Evolutionary conservation across 2,329 filamentous ascomycete genomes (phyloP), one percentile per base, ranked within the genome.

Genomic region (Penicillium paneum): DNA sequence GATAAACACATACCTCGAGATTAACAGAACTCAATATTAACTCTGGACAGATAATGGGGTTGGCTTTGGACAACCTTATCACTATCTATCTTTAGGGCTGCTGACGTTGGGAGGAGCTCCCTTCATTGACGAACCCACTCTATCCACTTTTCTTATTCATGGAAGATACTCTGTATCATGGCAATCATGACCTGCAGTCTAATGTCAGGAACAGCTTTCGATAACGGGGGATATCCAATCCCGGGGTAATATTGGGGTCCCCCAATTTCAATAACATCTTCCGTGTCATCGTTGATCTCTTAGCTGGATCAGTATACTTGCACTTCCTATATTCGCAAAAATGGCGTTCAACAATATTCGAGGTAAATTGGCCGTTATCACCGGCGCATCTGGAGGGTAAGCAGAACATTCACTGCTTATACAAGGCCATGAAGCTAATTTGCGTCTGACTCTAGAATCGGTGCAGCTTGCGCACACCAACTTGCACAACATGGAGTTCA

Each of bases 371-470:
- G 83, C 82, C 40, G 74, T 86, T 6, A 78, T 86, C 42, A 86
- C 83, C 2, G 83, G 83, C 39, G 83, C 83, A 45, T 85, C 82
- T 46, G 82, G 82, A 62, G 83, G 83, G 83, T 83, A 71, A 67
- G 71, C 12, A 26, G 26, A 13, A 8, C 15, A 38, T 19, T 10
- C 8, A 7, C 43, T 1, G 10, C 34, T 35, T 17, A 17, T 17
- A 35, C 31, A 35, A 26, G 19, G 19, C 17, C 10, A 35, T 46
- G 43, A 26, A 13, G 15, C 31, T 46, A 17, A 46, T 15, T 35
- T 10, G 11, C 19, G 15, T 15, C 38, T 15, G 17, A 44, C 10
- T 11, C 31, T 51, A 85, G 83, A 15, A 86, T 87, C 45, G 84
- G 84, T 21, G 77, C 78, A 57, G 82, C 81, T 43, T 83, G 81